These are phyloP conservation scores for Paramecium primaurelia DNA, from an alignment of 73 alveolate species.

Conservation along the genomic window DNA sequence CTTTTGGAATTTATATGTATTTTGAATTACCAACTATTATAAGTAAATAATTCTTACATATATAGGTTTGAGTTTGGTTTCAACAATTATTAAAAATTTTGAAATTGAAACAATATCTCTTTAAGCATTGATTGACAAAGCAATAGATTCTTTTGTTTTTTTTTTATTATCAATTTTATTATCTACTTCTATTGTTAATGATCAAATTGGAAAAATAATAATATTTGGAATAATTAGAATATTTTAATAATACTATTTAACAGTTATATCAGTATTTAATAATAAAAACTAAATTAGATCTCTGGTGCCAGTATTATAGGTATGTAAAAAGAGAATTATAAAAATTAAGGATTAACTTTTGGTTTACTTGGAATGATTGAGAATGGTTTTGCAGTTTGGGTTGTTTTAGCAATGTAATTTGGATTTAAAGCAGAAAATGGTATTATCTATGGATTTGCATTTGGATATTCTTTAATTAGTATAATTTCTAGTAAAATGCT, in stretches of 20 bases:
- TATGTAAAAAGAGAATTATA: background rate
- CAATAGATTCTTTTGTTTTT: background rate
- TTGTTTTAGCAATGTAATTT: background rate
- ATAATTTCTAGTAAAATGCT: background rate
- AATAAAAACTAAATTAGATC: background rate
- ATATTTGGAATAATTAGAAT: background rate
- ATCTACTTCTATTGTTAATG: background rate
- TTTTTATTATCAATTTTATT: background rate
- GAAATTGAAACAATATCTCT: background rate
- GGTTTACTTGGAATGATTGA: background rate
- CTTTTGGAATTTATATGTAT: background rate
- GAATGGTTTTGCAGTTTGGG: constrained; percentile 30
- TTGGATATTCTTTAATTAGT: background rate
- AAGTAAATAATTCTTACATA: background rate
- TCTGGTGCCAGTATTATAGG: background rate
- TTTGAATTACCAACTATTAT: background rate
- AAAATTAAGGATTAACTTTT: background rate
- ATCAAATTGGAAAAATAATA: background rate
- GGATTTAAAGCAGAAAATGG: background rate
- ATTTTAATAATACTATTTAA: background rate
- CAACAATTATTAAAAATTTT: background rate
- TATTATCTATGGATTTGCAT: background rate
- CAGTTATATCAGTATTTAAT: background rate
- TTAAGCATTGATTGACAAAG: background rate
- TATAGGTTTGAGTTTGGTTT: background rate